Evolutionary conservation across 2,329 filamentous ascomycete genomes (phyloP), one percentile per base, ranked within the genome.

Genomic region (Onygenales sp.): DNA sequence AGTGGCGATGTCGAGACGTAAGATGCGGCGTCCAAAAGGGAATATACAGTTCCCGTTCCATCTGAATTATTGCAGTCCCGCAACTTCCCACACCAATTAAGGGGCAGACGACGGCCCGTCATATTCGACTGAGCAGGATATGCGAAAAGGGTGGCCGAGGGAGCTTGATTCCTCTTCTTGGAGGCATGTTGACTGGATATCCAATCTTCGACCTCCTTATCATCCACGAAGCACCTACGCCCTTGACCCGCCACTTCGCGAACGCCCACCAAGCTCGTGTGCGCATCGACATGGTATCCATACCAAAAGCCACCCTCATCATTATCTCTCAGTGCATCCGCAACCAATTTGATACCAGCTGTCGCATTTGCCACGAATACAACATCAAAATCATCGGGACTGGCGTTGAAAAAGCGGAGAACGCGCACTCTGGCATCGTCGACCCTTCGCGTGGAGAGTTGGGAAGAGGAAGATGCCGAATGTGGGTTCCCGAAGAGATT

Each of bases 41-140:
- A 88, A 63, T 85, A 72, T 1, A 90, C 2, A 77, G 69, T 52
- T 63, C 62, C 64, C 39, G 51, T 59, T 1, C 50, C 43, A 9
- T 52, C 52, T n/a, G 60, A 39, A 9, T 64, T 58, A 42, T 62
- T 59, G 41, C 59, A 63, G 35, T 65, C 60, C 52, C 77, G 76
- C 49, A 83, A 63, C 27, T 70, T 62, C 47, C 68, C 64, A 45
- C 79, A 76, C 91, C 90, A 96, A 3, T 75, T 69, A 13, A 89
- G 66, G 7, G 90, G 88, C 55, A 89, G 77, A 51, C 88, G 82
- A 21, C 78, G 80, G 2, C 92, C 92, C 59, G 92, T 86, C 86
- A 96, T 87, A 64, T 96, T 95, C 35, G 91, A 96, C 66, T 97
- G 92, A 1, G 85, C 91, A 7, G 92, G 87, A 66, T 89, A 96